Conservation (phyloP, 78 protist species). For the Dictyostelium brefeldianum region DNA sequence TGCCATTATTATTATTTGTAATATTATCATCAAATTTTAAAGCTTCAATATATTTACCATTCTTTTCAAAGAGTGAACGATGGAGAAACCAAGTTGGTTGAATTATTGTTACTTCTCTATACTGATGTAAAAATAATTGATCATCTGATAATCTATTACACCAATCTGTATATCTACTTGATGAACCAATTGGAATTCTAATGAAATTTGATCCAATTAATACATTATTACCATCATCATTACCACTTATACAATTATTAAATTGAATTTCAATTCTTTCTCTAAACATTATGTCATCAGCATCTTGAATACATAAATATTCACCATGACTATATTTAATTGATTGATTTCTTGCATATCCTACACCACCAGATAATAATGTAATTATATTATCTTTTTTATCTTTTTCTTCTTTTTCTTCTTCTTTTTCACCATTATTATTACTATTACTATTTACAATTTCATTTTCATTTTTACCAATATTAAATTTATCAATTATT, state of each 20-base stretch:
- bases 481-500: background rate
- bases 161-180: slow-evolving; percentile 71
- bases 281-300: slow-evolving; percentile 77
- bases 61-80: background rate
- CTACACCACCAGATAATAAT: slow-evolving; percentile 50
- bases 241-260: slow-evolving; percentile 15
- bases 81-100: slow-evolving; percentile 83
- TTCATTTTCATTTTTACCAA: too few relatives aligned
- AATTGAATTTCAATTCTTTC: slow-evolving; percentile 53
- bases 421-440: background rate
- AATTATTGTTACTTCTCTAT: slow-evolving; percentile 62
- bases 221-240: background rate
- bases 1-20: background rate
- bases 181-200: slow-evolving; percentile 68
- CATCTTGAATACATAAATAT: slow-evolving; percentile 57
- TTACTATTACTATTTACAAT: background rate
- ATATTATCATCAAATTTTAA: background rate
- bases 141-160: slow-evolving; percentile 62
- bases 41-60: slow-evolving; percentile 30
- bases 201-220: slow-evolving; percentile 62
- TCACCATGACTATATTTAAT: slow-evolving; percentile 70
- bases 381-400: background rate
- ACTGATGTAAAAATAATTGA: slow-evolving; percentile 52
- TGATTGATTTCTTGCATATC: slow-evolving; percentile 68
- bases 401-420: background rate